Evolutionary conservation across 306 rosid species (phyloP), one percentile per base, ranked within the genome.

Genomic region (Lithocarpus polystachyus): DNA sequence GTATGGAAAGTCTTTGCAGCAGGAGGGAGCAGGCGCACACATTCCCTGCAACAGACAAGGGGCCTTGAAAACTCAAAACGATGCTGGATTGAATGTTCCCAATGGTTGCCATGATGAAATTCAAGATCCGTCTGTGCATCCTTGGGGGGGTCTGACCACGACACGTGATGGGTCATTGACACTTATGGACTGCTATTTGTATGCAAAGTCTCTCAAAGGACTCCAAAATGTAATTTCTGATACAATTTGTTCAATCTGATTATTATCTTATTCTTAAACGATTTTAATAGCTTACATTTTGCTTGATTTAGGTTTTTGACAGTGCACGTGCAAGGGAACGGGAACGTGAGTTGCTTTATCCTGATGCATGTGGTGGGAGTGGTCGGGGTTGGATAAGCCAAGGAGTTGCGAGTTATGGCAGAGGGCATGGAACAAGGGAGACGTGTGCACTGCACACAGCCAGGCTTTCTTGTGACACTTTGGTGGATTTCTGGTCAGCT

Each of bases 381-480:
- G 97, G 98, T 81, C 96, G 99, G 75, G 99, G 99, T 72, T 96
- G 99, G 99, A 96, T 96, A 77, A 96, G 97, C 88, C 99, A 96
- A 91, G 98, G 99, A 80, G 84, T 92, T 68, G 91, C 80, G 17
- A 84, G 91, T 76, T 91, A 89, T 75, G 98, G 98, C 52, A 93
- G 98, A 89, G 99, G 98, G 52, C 99, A 93, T 68, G 99, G 98
- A 62, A 90, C 90, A 68, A 89, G 99, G 86, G 99, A 96, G 87
- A 90, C 98, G 26, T 96, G 99, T 75, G 99, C 99, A 48, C 81
- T 96, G 85, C 99, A 96, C 80, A 96, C 98, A 52, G 96, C 99
- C 79, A 83, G 98, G 89, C 98, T 96, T 88, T 91, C 99, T 77
- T 96, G 98, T 74, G 97, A 93, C 77, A 96, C 99, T 72, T 84